Conservation (phyloP, 495 filamentous ascomycete species). For the Delitschia confertaspora region DNA sequence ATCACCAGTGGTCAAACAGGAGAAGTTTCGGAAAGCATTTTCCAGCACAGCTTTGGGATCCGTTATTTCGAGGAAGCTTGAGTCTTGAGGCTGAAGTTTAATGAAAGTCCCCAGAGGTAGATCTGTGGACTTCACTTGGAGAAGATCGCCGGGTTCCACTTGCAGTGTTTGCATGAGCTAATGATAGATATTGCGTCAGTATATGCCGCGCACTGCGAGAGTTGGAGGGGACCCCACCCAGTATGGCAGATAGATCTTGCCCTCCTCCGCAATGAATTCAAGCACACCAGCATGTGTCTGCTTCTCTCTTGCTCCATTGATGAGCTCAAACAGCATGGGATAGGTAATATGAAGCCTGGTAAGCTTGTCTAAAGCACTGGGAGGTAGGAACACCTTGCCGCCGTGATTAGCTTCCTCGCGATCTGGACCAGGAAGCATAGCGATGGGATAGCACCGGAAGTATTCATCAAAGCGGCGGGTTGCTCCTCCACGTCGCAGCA, state of each 20-base stretch:
- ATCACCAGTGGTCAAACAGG: slow-evolving; percentile 82
- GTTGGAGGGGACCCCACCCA: slow-evolving; percentile 58
- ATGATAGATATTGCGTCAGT: slow-evolving; percentile 8
- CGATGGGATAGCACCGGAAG: slow-evolving; percentile 88
- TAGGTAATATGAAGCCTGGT: slow-evolving; percentile 95
- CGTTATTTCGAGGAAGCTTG: slow-evolving; percentile 86
- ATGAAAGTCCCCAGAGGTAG: slow-evolving; percentile 82
- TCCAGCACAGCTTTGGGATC: slow-evolving; percentile 98
- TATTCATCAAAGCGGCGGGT: slow-evolving; percentile 87
- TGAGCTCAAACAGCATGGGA: slow-evolving; percentile 91
- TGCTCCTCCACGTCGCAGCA: slow-evolving; percentile 34
- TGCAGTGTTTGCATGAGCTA: slow-evolving; percentile 89
- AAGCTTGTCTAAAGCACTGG: slow-evolving; percentile 90
- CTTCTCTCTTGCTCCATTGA: slow-evolving; percentile 69
- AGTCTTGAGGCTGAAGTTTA: slow-evolving; percentile 89
- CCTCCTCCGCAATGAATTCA: slow-evolving; percentile 96
- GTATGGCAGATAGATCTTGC: slow-evolving; percentile 86
- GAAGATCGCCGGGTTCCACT: slow-evolving; percentile 83
- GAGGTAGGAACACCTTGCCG: slow-evolving; percentile 93
- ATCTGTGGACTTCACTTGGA: slow-evolving; percentile 89
- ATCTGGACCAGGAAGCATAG: slow-evolving; percentile 89
- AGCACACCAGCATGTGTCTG: slow-evolving; percentile 88
- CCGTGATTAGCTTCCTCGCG: slow-evolving; percentile 87
- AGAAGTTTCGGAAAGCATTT: slow-evolving; percentile 89
- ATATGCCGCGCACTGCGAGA: neutral